These are phyloP conservation scores for Cucurbitaria berberidis DNA, from an alignment of 2,329 filamentous ascomycete species.

Conservation along the genomic window DNA sequence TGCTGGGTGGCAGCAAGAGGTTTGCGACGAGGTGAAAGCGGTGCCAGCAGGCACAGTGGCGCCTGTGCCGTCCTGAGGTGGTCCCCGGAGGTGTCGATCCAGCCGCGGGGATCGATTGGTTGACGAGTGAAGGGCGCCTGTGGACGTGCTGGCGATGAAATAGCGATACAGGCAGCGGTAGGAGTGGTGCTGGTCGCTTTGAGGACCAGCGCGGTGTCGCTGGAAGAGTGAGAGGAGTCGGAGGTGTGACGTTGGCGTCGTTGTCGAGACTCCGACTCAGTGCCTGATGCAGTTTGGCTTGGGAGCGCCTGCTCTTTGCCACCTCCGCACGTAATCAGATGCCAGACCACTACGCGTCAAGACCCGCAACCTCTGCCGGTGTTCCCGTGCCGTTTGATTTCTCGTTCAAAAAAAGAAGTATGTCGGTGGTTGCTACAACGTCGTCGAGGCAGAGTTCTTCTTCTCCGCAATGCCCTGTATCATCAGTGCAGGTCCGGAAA, in stretches of 20 bases:
- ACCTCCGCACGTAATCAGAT: conserved; percentile 20
- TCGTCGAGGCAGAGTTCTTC: not conserved
- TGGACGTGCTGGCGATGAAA: conserved; percentile 18
- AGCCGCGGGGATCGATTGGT: conserved; percentile 29
- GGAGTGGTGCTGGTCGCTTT: conserved; percentile 7
- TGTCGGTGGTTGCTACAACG: not conserved
- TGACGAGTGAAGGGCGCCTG: conserved; percentile 31
- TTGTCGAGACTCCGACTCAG: conserved; percentile 23
- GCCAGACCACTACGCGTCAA: conserved; percentile 2
- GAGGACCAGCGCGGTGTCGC: conserved; percentile 11
- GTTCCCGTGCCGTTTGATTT: conserved; percentile 17
- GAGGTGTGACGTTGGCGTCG: conserved; percentile 17
- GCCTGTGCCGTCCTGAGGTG: conserved; percentile 26
- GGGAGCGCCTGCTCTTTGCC: conserved; percentile 25
- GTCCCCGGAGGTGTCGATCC: conserved; percentile 13
- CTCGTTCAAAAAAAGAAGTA: conserved; percentile 4
- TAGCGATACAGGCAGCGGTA: conserved; percentile 15
- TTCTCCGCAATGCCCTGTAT: conserved; percentile 7
- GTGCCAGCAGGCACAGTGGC: conserved; percentile 30
- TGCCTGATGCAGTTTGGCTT: conserved; percentile 25
- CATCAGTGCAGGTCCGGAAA: conserved; percentile 4
- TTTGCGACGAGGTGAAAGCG: conserved; percentile 9
- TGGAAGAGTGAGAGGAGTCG: conserved; percentile 10
- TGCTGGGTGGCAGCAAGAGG: conserved; percentile 5
- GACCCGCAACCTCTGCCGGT: conserved; percentile 21